Evolutionary conservation across 2,329 filamentous ascomycete species (phyloP), one percentile per base, ranked within the genome.

Genomic region (Arthrobotrys entomopaga): DNA sequence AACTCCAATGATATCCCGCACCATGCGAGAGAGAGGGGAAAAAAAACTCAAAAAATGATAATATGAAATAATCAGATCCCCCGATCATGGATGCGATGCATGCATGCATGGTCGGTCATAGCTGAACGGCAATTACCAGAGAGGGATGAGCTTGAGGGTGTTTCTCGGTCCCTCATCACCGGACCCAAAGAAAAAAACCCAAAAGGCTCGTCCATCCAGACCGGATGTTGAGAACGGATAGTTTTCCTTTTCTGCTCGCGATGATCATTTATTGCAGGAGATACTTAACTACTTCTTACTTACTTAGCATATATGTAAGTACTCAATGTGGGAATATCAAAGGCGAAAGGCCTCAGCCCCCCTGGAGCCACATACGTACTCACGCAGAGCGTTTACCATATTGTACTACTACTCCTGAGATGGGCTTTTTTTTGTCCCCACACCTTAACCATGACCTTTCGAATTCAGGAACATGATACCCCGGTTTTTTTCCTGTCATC

Each of bases 401-500:
- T n/a, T n/a, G n/a, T n/a, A n/a, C n/a, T n/a, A n/a, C n/a, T 34
- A 34, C 29, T 34, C 29, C 29, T 34, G 29, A 34, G 29, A 34
- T 5, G 29, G 29, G n/a, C n/a, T n/a, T n/a, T n/a, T n/a, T n/a
- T n/a, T n/a, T 29, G 3, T 29, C 29, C 59, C 22, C 48, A 52
- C 66, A 46, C 52, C 53, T 58, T 58, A 26, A 40, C 34, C 58
- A n/a, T n/a, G n/a, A n/a, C n/a, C n/a, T n/a, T 42, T 24, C 22
- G 38, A 61, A 71, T 65, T 65, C 59, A 71, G 66, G 66, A 71
- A 71, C 66, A 50, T n/a, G 53, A 49, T 65, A 50, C 66, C 59
- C 59, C 48, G 64, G 66, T 26, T 61, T 71, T 57, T 26, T 61
- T 49, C 56, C 58, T 67, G 54, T 43, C 56, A 48, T 19, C 42